A percentile compares a stretch with the other conserved stretches of the same genome.
Conservation (phyloP, 441 rosid genomes). For the Erodium texanum region DNA sequence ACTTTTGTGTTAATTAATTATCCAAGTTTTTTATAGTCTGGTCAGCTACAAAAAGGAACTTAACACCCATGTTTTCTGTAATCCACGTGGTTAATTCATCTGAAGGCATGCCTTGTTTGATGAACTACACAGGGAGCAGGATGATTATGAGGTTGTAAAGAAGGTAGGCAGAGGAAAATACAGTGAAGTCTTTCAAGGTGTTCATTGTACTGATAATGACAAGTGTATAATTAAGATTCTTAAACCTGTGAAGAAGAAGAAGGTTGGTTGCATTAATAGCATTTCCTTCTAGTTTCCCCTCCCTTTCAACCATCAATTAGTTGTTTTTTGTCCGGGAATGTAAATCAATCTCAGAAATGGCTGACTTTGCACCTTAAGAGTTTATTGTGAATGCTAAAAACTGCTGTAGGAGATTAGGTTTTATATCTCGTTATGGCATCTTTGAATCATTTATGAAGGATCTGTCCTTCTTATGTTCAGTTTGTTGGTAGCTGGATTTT, state of each 20-base stretch:
- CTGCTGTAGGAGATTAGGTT: not conserved
- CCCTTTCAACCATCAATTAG: too few species aligned
- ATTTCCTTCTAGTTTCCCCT: not conserved
- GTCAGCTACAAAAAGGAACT: not conserved
- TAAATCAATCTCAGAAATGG: not conserved
- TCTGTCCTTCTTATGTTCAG: not conserved
- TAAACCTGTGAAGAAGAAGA: slow-evolving; percentile 96
- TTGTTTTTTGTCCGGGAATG: not conserved
- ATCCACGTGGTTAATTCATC: not conserved
- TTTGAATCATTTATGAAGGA: not conserved
- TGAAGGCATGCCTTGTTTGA: not conserved
- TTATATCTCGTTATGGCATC: not conserved
- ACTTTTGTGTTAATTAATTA: too few species aligned
- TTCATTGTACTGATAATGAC: slow-evolving; percentile 66
- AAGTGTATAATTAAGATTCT: slow-evolving; percentile 90
- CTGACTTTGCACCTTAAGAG: not conserved
- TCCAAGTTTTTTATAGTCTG: not conserved
- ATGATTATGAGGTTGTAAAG: slow-evolving; percentile 94
- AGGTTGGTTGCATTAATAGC: slow-evolving; percentile 32
- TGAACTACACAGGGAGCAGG: slow-evolving; percentile 57
- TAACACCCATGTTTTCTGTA: not conserved
- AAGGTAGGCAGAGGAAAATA: slow-evolving; percentile 96
- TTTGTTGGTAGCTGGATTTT: not conserved
- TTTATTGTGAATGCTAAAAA: not conserved
- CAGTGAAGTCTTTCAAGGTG: slow-evolving; percentile 94